Conservation (phyloP, 805 yeast species). For the Tetrapisispora nanseiensis region DNA sequence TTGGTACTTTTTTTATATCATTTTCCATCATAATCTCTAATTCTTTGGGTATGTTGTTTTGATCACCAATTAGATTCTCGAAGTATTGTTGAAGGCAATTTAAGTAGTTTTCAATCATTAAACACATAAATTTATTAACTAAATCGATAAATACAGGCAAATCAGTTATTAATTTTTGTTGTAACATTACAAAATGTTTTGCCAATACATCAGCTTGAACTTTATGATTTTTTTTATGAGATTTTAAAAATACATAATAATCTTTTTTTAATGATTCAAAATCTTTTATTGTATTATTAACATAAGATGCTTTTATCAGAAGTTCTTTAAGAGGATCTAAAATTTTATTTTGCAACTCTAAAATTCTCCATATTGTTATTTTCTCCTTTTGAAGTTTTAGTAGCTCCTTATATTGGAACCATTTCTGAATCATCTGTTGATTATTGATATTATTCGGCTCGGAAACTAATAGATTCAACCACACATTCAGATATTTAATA, state of each 20-base stretch:
- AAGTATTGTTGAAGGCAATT: slow-evolving; percentile 23
- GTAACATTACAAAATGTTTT: slow-evolving; percentile 22
- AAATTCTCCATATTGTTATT: slow-evolving; percentile 20
- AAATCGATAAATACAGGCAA: slow-evolving; percentile 23
- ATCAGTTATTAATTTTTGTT: slow-evolving; percentile 23
- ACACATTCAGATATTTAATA: slow-evolving; percentile 14
- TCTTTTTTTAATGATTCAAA: slow-evolving; percentile 28
- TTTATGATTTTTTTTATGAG: slow-evolving; percentile 17
- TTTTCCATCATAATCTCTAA: background rate
- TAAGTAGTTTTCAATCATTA: slow-evolving; percentile 18
- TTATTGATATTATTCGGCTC: slow-evolving; percentile 6
- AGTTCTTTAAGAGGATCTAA: slow-evolving; percentile 22
- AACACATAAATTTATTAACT: slow-evolving; percentile 8
- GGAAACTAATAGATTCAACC: slow-evolving; percentile 26
- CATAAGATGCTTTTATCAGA: slow-evolving; percentile 18
- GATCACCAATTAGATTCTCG: slow-evolving; percentile 26
- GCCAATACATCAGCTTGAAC: slow-evolving; percentile 21
- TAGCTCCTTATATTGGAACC: slow-evolving; percentile 15
- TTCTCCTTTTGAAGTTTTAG: slow-evolving; percentile 17
- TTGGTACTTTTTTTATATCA: background rate
- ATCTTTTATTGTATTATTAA: slow-evolving; percentile 23
- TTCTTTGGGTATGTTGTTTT: background rate
- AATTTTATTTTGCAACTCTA: slow-evolving; percentile 22
- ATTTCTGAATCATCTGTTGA: slow-evolving; percentile 12
- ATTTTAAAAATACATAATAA: slow-evolving; percentile 22